Base-by-base conservation (phyloP, 768 basidiomycete genomes). In the Tephrocybe sp. region DNA sequence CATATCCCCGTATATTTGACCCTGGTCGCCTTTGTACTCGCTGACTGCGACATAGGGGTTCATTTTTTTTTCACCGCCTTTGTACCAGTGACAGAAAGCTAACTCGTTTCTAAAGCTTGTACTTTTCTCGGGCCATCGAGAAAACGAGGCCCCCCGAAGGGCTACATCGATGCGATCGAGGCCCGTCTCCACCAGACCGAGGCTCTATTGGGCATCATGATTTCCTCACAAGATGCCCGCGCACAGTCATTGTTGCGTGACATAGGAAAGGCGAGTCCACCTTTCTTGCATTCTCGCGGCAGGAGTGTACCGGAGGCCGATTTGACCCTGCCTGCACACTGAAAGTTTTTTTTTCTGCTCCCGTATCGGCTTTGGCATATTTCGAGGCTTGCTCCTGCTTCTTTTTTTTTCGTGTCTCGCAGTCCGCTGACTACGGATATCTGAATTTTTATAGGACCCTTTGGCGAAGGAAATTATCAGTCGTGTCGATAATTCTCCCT, bases 101-200 rank as follows among this genome's bases (percentile, higher is more conserved):
- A n/a, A 37, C 18, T 5, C 5, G 37, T 36, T 42, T 46, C 32
- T 49, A 24, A 61, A 89, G 86, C 80, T 16, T 90, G 87, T 62
- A 89, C 89, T 0, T 89, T 87, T 67, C 74, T 89, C 32, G 86
- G 86, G 2, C 87, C 87, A 7, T 89, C 87, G 11, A 80, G 86
- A 57, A 88, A 88, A 63, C 86, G 92, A 56, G 92, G 92, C 2
- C 88, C 89, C 3, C 89, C 90, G n/a, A 92, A 91, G 62, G 92
- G 92, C 1, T 96, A 96, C 73, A 94, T 96, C 62, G 92, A 95
- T 60, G 92, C 92, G 24, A 92, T 96, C 58, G 92, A 96, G 68
- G 88, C 89, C 12, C 82, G 91, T 12, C 71, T 96, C 5, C 93
- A 96, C 58, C 90, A 95, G 62, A 90, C 92, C 15, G 92, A 96